Evolutionary conservation across 2,329 filamentous ascomycete species (phyloP).

Genomic region (Bipolaris sorokiniana): DNA sequence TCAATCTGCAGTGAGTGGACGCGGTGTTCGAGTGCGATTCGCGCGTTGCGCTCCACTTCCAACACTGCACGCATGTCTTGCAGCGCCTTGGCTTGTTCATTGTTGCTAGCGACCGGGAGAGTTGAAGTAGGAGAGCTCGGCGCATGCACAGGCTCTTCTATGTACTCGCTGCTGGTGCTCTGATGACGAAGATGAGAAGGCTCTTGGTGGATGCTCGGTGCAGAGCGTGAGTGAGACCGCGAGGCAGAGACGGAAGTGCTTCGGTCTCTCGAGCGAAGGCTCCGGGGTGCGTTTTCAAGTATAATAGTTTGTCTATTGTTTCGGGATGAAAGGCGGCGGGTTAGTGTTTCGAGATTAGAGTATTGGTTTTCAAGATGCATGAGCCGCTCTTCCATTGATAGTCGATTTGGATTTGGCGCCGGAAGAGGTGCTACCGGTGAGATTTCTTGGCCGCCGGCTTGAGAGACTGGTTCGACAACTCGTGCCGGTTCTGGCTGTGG

Average conservation of each 20-base stretch:
- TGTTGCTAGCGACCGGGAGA: background rate
- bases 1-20: constrained; percentile 42
- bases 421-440: constrained; percentile 15
- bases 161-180: constrained; percentile 20
- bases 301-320: constrained; percentile 49
- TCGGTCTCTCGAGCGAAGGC: constrained; percentile 39
- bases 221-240: constrained; percentile 18
- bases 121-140: constrained; percentile 21
- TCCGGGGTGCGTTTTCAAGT: constrained; percentile 46
- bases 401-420: constrained; percentile 23
- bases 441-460: constrained; percentile 15
- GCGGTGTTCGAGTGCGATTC: constrained; percentile 44
- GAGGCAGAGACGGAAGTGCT: constrained; percentile 37
- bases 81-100: constrained; percentile 18
- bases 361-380: constrained; percentile 40
- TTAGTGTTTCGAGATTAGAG: constrained; percentile 37
- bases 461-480: constrained; percentile 10
- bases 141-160: constrained; percentile 12
- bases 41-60: constrained; percentile 39
- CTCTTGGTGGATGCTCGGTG: constrained; percentile 26
- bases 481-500: constrained; percentile 14
- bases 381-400: constrained; percentile 46
- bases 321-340: constrained; percentile 42
- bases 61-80: constrained; percentile 35
- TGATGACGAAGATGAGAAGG: constrained; percentile 23